phyloP scores from a whole-genome alignment of 2,329 filamentous ascomycete genomes.

The Clarireedia hainanense region DNA sequence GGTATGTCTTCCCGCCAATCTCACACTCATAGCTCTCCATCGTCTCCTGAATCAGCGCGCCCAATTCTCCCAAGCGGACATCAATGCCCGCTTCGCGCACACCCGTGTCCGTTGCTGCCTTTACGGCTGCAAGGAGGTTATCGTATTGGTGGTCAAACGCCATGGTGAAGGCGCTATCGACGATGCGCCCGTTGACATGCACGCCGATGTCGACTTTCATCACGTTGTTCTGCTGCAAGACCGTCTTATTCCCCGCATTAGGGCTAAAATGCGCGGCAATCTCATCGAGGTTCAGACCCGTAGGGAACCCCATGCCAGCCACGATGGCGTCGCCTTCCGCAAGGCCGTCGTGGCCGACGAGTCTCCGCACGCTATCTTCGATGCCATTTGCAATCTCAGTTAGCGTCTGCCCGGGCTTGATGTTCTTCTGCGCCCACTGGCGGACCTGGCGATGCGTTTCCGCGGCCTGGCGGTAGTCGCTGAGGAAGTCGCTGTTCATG shows the following conservation, averaged over 20 bases:
- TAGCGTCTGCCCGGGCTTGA: constrained; percentile 73
- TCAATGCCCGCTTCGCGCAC: constrained; percentile 89
- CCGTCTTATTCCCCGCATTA: constrained; percentile 76
- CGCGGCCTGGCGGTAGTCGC: constrained; percentile 74
- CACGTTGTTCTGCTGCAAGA: constrained; percentile 59
- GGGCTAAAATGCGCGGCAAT: constrained; percentile 83
- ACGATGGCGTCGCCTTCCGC: constrained; percentile 70
- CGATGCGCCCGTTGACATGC: constrained; percentile 62
- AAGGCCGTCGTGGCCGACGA: constrained; percentile 70
- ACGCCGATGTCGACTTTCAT: constrained; percentile 70
- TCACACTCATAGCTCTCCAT: constrained; percentile 57
- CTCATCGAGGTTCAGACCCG: constrained; percentile 75
- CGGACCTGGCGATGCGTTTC: constrained; percentile 85
- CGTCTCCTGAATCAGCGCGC: constrained; percentile 49
- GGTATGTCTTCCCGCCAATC: constrained; percentile 43
- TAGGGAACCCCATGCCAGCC: constrained; percentile 81
- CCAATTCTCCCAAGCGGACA: constrained; percentile 65
- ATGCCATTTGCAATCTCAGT: constrained; percentile 83
- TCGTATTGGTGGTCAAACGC: constrained; percentile 62
- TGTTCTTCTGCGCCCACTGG: constrained; percentile 71
- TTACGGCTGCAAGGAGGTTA: constrained; percentile 57
- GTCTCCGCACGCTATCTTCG: constrained; percentile 68
- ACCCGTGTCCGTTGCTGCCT: constrained; percentile 65
- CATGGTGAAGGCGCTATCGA: constrained; percentile 65
- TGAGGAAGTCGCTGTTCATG: constrained; percentile 70